phyloP scores from a whole-genome alignment of 768 basidiomycete species.

The Auriscalpium vulgare region DNA sequence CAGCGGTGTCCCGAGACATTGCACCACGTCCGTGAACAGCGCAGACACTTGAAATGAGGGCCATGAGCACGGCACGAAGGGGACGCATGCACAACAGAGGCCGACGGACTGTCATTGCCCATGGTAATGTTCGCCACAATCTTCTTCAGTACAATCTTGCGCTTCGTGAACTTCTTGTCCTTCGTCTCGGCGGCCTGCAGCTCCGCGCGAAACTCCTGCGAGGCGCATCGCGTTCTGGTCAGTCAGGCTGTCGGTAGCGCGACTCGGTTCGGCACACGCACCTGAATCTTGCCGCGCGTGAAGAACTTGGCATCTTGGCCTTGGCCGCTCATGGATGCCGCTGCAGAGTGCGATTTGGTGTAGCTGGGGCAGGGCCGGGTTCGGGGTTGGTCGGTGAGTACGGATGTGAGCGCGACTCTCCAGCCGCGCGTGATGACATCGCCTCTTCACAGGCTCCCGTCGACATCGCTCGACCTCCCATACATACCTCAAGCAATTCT shows the following conservation, averaged over 20 bases:
- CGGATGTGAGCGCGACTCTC: not conserved
- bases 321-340: constrained; percentile 33
- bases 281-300: constrained; percentile 87
- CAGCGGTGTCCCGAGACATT: constrained; percentile 89
- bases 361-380: too few relatives aligned
- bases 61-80: constrained; percentile 15
- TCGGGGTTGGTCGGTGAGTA: not conserved
- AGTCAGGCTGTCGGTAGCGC: constrained; percentile 3
- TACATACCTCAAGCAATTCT: too few relatives aligned
- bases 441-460: too few relatives aligned
- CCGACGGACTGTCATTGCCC: constrained; percentile 92
- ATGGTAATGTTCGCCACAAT: constrained; percentile 99
- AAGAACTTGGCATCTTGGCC: constrained; percentile 90
- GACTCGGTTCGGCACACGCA: constrained; percentile 22
- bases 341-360: not conserved
- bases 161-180: constrained; percentile 92
- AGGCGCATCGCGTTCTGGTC: constrained; percentile 7
- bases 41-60: constrained; percentile 65
- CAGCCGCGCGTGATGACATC: not conserved
- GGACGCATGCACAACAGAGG: not conserved
- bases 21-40: constrained; percentile 90
- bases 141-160: constrained; percentile 94
- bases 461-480: too few relatives aligned
- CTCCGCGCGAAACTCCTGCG: constrained; percentile 83
- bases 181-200: constrained; percentile 87